phyloP scores from a whole-genome alignment of 2,329 filamentous ascomycete species.

The Paecilomyces sp. region DNA sequence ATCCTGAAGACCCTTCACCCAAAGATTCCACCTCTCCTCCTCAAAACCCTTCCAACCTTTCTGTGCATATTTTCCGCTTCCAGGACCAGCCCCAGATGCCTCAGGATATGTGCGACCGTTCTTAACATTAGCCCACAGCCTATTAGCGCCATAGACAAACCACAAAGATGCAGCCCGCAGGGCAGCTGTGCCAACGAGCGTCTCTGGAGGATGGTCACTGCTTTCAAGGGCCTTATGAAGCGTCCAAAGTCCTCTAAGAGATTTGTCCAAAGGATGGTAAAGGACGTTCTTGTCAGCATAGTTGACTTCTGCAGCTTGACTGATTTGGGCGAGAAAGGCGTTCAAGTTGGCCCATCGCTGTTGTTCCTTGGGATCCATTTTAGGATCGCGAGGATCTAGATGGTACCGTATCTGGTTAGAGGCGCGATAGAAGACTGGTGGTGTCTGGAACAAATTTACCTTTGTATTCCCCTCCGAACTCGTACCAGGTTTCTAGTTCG shows the following conservation, averaged over 20 bases:
- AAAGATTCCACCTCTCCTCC: slow-evolving; percentile 3
- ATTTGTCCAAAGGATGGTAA: slow-evolving; percentile 8
- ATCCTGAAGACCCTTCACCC: slow-evolving; percentile 2
- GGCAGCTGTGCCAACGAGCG: slow-evolving; percentile 5
- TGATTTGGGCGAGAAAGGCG: slow-evolving; percentile 11
- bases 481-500: slow-evolving; percentile 9
- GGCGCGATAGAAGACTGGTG: background rate
- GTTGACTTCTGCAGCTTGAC: slow-evolving; percentile 7
- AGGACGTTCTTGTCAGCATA: slow-evolving; percentile 1
- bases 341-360: slow-evolving; percentile 9
- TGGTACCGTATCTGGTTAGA: background rate
- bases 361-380: slow-evolving; percentile 3
- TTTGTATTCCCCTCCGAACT: slow-evolving; percentile 10
- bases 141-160: slow-evolving; percentile 9
- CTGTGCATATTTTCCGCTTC: slow-evolving; percentile 2
- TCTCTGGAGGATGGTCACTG: slow-evolving; percentile 5
- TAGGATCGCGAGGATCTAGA: slow-evolving; percentile 6
- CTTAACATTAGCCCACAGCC: slow-evolving; percentile 8
- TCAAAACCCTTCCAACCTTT: slow-evolving; percentile 3
- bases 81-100: slow-evolving; percentile 1
- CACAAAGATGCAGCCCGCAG: slow-evolving; percentile 9
- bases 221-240: slow-evolving; percentile 8
- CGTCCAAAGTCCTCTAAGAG: slow-evolving; percentile 5
- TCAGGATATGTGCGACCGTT: slow-evolving; percentile 4
- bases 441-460: slow-evolving; percentile 4